Conservation (phyloP, 345 rosid genomes). For the Sisymbrium irio region DNA sequence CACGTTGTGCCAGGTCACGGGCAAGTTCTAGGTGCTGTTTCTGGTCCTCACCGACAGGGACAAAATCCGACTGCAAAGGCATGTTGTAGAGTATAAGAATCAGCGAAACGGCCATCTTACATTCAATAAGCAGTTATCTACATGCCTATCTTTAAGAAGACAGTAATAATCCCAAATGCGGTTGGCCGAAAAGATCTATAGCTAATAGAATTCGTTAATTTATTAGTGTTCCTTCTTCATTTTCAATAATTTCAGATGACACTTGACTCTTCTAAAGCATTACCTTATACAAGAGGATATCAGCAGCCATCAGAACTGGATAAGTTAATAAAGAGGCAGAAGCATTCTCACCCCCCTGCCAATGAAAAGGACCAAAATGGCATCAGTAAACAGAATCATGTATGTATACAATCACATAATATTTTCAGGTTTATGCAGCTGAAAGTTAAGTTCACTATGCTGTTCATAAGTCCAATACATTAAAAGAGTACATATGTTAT, state of each 20-base stretch:
- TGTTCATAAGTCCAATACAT: not conserved
- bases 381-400: constrained; percentile 5
- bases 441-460: not conserved
- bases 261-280: constrained; percentile 10
- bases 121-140: constrained; percentile 11
- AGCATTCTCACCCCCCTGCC: constrained; percentile 84
- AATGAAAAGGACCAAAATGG: constrained; percentile 8
- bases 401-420: not conserved
- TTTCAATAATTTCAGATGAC: not conserved
- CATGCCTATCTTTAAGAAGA: not conserved
- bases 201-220: not conserved
- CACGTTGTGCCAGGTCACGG: constrained; percentile 78
- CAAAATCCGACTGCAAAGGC: constrained; percentile 78
- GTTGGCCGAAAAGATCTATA: not conserved
- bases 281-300: constrained; percentile 92
- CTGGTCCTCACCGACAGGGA: constrained; percentile 97
- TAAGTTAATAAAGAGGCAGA: constrained; percentile 77
- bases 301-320: constrained; percentile 89
- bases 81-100: constrained; percentile 48
- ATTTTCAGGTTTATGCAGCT: not conserved
- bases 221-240: not conserved
- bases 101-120: constrained; percentile 23
- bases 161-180: not conserved
- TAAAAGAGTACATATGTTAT: not conserved
- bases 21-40: constrained; percentile 95